Evolutionary conservation across 495 filamentous ascomycete species (phyloP).

Genomic region (Clohesyomyces aquaticus): DNA sequence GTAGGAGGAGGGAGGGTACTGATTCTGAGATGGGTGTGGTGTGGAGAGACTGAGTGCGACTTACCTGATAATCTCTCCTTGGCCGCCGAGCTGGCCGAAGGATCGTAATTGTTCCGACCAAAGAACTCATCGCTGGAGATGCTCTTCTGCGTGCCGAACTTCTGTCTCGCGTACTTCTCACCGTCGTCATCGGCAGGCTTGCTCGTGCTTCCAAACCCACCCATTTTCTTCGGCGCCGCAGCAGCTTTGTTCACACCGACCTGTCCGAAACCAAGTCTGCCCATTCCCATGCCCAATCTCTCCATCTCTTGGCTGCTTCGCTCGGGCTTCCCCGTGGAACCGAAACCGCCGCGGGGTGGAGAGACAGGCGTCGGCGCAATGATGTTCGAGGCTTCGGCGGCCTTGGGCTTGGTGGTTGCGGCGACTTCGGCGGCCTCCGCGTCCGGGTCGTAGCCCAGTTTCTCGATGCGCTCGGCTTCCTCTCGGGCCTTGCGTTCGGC

Average conservation of each 20-base stretch:
- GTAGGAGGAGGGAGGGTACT: too few relatives aligned
- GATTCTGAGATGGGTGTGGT: not conserved
- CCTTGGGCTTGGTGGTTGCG: constrained; percentile 12
- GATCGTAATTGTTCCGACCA: constrained; percentile 83
- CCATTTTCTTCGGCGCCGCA: constrained; percentile 65
- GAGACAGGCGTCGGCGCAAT: constrained; percentile 75
- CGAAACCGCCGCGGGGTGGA: constrained; percentile 63
- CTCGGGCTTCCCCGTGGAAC: constrained; percentile 41
- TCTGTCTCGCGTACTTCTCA: constrained; percentile 73
- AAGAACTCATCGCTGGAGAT: constrained; percentile 99
- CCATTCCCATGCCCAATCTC: constrained; percentile 87
- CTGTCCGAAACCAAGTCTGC: constrained; percentile 87
- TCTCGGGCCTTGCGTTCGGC: constrained; percentile 96
- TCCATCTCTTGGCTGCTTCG: constrained; percentile 56
- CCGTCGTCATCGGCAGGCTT: constrained; percentile 65
- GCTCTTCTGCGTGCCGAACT: constrained; percentile 90
- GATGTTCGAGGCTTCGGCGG: constrained; percentile 52
- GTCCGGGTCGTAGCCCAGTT: constrained; percentile 96
- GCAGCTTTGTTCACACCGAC: constrained; percentile 66
- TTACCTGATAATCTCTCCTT: constrained; percentile 66
- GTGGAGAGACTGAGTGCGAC: not conserved
- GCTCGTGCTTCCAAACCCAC: constrained; percentile 75
- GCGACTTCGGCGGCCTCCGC: constrained; percentile 65
- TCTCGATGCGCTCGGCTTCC: constrained; percentile 94
- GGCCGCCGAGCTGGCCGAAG: constrained; percentile 78